Evolutionary conservation across 2,329 filamentous ascomycete genomes (phyloP).

Genomic region (Aspergillus ochraceus): DNA sequence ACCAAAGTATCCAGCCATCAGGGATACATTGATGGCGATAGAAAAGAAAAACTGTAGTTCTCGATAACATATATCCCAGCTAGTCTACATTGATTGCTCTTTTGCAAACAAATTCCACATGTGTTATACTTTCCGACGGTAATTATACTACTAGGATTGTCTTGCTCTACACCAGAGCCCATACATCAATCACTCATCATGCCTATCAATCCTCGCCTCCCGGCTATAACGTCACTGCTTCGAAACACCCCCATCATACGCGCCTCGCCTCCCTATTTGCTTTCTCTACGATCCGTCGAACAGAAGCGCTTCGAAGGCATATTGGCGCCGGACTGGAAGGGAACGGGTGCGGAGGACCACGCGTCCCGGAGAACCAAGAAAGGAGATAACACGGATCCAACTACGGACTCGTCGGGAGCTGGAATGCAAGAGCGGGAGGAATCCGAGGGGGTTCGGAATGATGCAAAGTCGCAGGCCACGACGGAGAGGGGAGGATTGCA

Average conservation of each 20-base stretch:
- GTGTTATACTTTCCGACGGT: too few relatives aligned
- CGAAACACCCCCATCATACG: slow-evolving; percentile 14
- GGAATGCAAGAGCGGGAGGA: slow-evolving; percentile 35
- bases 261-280: slow-evolving; percentile 13
- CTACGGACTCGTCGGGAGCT: slow-evolving; percentile 26
- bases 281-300: slow-evolving; percentile 19
- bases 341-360: slow-evolving; percentile 34
- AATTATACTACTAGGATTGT: too few relatives aligned
- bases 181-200: slow-evolving; percentile 6
- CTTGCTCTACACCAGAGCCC: neutral
- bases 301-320: slow-evolving; percentile 21
- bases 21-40: neutral
- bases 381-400: slow-evolving; percentile 35
- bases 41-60: neutral
- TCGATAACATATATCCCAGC: too few relatives aligned
- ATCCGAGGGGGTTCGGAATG: slow-evolving; percentile 31
- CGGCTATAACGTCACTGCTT: slow-evolving; percentile 13
- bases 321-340: slow-evolving; percentile 34
- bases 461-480: slow-evolving; percentile 41
- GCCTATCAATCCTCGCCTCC: slow-evolving; percentile 14
- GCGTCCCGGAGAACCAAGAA: slow-evolving; percentile 29
- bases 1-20: neutral
- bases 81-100: too few relatives aligned
- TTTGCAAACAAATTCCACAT: too few relatives aligned
- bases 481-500: slow-evolving; percentile 41